phyloP scores from a whole-genome alignment of 2,329 filamentous ascomycete species.

The Xylaria sp. region DNA sequence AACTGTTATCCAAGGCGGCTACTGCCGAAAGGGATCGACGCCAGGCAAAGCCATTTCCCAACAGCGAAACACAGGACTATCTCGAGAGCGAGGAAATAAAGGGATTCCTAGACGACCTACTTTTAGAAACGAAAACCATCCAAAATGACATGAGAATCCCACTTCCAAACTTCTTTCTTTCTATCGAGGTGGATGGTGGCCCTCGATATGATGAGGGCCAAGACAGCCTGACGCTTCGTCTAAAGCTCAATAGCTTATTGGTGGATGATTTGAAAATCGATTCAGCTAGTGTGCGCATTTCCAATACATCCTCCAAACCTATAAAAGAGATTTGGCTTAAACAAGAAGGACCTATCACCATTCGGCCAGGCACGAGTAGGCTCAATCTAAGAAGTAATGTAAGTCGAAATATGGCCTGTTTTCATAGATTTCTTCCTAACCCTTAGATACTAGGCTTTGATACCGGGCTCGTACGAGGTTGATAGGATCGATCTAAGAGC shows the following conservation, averaged over 20 bases:
- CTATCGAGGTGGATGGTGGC: slow-evolving; percentile 73
- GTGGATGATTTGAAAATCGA: slow-evolving; percentile 76
- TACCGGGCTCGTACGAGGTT: slow-evolving; percentile 79
- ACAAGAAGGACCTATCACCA: slow-evolving; percentile 55
- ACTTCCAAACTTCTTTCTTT: slow-evolving; percentile 78
- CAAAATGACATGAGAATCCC: slow-evolving; percentile 72
- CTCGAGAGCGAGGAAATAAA: slow-evolving; percentile 55
- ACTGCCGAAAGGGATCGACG: slow-evolving; percentile 63
- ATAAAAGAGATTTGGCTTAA: slow-evolving; percentile 76
- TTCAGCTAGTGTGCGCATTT: slow-evolving; percentile 71
- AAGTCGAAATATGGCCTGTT: slow-evolving; percentile 41
- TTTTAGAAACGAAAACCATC: slow-evolving; percentile 58
- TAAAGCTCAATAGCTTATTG: slow-evolving; percentile 78
- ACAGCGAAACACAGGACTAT: slow-evolving; percentile 52
- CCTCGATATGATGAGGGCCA: slow-evolving; percentile 75
- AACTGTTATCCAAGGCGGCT: slow-evolving; percentile 76
- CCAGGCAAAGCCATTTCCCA: slow-evolving; percentile 53
- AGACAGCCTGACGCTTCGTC: slow-evolving; percentile 78
- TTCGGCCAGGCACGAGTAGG: slow-evolving; percentile 66
- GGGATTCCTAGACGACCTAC: slow-evolving; percentile 61
- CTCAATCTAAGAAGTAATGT: slow-evolving; percentile 60
- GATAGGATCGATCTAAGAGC: slow-evolving; percentile 75
- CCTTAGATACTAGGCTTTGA: slow-evolving; percentile 64
- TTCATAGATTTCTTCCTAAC: slow-evolving; percentile 45
- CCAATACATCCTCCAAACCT: slow-evolving; percentile 64